phyloP scores from a whole-genome alignment of 768 basidiomycete genomes.

The Auriscalpium orientale region DNA sequence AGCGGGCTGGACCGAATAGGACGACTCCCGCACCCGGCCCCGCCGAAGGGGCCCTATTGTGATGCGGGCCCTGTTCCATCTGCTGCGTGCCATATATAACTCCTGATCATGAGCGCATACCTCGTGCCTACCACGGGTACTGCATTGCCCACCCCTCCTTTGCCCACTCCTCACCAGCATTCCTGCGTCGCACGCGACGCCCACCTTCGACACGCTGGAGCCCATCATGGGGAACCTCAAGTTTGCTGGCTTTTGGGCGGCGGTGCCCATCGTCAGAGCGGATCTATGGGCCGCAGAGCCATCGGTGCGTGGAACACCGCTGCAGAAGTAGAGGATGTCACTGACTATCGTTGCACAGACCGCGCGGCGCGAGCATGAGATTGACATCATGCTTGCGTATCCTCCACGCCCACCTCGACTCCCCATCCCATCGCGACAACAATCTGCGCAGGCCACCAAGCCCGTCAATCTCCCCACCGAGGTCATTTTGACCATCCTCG shows the following conservation, averaged over 20 bases:
- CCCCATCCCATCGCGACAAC: background rate
- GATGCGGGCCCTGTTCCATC: background rate
- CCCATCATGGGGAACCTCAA: background rate
- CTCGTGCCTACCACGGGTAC: too few species aligned
- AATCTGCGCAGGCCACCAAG: background rate
- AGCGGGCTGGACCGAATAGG: background rate
- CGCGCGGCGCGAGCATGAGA: background rate
- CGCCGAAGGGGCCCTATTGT: background rate
- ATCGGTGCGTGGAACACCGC: background rate
- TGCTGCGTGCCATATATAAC: background rate
- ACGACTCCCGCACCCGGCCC: background rate
- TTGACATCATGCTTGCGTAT: background rate
- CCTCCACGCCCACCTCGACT: background rate
- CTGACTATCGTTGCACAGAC: background rate
- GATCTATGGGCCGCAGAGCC: background rate
- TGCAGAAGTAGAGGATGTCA: background rate
- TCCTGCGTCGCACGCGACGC: background rate
- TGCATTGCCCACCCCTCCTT: background rate
- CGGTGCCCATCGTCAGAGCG: background rate
- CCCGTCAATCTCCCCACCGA: constrained; percentile 45
- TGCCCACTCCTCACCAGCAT: background rate
- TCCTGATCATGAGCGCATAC: background rate
- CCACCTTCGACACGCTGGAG: background rate
- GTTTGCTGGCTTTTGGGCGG: background rate
- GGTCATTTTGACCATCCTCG: constrained; percentile 54